Evolutionary conservation across 192 early-diverging fungal genomes (phyloP).

Genomic region (Dissophora globulifera): DNA sequence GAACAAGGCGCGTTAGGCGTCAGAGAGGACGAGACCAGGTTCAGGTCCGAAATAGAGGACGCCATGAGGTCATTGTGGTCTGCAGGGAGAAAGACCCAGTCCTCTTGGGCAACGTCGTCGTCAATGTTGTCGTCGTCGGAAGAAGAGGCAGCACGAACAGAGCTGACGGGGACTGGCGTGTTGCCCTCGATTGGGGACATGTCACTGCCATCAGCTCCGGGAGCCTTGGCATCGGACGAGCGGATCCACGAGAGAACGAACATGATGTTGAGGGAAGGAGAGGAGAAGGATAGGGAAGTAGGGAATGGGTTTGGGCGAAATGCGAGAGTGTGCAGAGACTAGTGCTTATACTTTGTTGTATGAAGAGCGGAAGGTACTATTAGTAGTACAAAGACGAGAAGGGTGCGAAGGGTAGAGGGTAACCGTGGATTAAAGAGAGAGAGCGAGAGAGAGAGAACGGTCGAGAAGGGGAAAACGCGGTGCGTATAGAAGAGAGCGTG

Average conservation of each 20-base stretch:
- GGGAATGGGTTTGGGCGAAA: neutral
- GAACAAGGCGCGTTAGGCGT: slow-evolving; percentile 21
- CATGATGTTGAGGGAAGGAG: slow-evolving; percentile 11
- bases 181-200: neutral
- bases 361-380: neutral
- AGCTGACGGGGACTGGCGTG: neutral
- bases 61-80: slow-evolving; percentile 37
- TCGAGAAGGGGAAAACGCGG: too few species aligned
- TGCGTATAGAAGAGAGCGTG: too few species aligned
- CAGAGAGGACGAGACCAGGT: slow-evolving; percentile 43
- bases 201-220: slow-evolving; percentile 1
- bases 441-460: too few species aligned
- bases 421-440: too few species aligned
- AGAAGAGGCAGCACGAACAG: neutral
- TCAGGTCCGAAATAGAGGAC: slow-evolving; percentile 34
- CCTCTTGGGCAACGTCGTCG: slow-evolving; percentile 14
- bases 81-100: slow-evolving; percentile 45
- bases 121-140: neutral
- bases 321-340: neutral
- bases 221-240: slow-evolving; percentile 27
- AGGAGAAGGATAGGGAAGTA: neutral
- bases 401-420: too few species aligned
- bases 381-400: too few species aligned
- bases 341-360: neutral
- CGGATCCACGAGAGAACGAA: slow-evolving; percentile 49